These are phyloP conservation scores for Tylopilus sp. DNA, from an alignment of 1,284 basidiomycete genomes.

Conservation along the genomic window DNA sequence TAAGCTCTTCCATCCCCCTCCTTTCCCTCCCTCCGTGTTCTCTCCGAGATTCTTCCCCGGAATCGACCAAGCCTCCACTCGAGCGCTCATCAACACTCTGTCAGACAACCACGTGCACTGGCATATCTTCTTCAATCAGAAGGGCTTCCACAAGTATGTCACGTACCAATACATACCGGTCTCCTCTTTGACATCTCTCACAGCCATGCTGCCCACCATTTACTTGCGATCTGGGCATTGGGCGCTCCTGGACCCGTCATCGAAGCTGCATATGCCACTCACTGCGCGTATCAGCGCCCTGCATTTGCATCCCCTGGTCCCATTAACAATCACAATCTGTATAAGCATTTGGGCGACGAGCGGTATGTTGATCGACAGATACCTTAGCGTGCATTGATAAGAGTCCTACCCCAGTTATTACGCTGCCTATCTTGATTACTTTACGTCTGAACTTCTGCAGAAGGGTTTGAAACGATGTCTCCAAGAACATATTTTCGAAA, in stretches of 20 bases:
- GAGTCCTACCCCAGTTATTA: constrained; percentile 31
- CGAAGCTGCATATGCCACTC: constrained; percentile 37
- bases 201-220: constrained; percentile 41
- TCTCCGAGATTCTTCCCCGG: constrained; percentile 44
- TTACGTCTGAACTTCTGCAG: constrained; percentile 25
- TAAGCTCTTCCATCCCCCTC: constrained; percentile 38
- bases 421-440: constrained; percentile 32
- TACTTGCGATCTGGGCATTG: constrained; percentile 40
- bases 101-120: constrained; percentile 54
- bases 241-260: constrained; percentile 39
- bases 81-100: constrained; percentile 42
- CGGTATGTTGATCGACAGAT: constrained; percentile 15
- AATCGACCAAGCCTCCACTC: constrained; percentile 43
- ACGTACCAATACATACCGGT: background rate
- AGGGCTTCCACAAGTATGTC: constrained; percentile 54
- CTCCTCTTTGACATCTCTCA: constrained; percentile 11
- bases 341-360: constrained; percentile 27
- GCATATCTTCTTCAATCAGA: constrained; percentile 60
- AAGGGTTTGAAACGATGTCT: constrained; percentile 25
- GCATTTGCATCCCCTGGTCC: constrained; percentile 34
- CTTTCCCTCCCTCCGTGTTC: constrained; percentile 31
- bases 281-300: constrained; percentile 34
- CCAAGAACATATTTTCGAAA: constrained; percentile 27
- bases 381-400: background rate
- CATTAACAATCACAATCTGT: constrained; percentile 28